Evolutionary conservation across 805 yeast genomes (phyloP).

Genomic region (Nakazawaea holstii): DNA sequence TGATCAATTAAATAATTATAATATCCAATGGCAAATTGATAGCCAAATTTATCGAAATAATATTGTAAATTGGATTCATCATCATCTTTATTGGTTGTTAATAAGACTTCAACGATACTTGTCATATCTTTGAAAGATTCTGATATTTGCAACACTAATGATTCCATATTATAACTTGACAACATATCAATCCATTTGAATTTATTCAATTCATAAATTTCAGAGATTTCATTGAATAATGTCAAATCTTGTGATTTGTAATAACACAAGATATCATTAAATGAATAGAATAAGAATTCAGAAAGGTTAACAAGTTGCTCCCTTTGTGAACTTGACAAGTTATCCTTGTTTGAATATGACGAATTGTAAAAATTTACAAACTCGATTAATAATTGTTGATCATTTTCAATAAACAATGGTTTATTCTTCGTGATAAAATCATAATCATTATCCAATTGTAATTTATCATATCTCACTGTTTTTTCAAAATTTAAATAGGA

Average conservation of each 20-base stretch:
- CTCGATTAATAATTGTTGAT: slow-evolving; percentile 12
- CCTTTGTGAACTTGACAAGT: neutral
- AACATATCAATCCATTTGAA: slow-evolving; percentile 57
- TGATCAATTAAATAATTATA: slow-evolving; percentile 52
- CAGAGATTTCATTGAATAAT: neutral
- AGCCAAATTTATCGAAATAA: slow-evolving; percentile 59
- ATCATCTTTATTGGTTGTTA: slow-evolving; percentile 28
- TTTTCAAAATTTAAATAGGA: slow-evolving; percentile 15
- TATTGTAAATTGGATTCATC: slow-evolving; percentile 28
- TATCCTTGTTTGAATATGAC: neutral
- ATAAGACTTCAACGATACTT: slow-evolving; percentile 47
- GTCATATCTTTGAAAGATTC: slow-evolving; percentile 63
- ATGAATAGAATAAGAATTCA: slow-evolving; percentile 9
- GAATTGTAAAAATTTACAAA: slow-evolving; percentile 10
- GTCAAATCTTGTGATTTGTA: neutral
- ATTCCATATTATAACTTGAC: slow-evolving; percentile 41
- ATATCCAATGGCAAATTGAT: slow-evolving; percentile 60
- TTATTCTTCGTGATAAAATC: slow-evolving; percentile 1
- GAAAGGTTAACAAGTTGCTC: slow-evolving; percentile 1
- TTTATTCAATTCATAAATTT: slow-evolving; percentile 2
- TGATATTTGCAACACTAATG: slow-evolving; percentile 55
- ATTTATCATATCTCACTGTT: slow-evolving; percentile 12
- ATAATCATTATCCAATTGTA: slow-evolving; percentile 6
- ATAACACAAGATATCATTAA: slow-evolving; percentile 7
- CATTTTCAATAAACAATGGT: slow-evolving; percentile 17